Percentiles rank a stretch among this genome's conserved stretches.
Conservation (phyloP, 306 rosid species). For the Prunus padus region DNA sequence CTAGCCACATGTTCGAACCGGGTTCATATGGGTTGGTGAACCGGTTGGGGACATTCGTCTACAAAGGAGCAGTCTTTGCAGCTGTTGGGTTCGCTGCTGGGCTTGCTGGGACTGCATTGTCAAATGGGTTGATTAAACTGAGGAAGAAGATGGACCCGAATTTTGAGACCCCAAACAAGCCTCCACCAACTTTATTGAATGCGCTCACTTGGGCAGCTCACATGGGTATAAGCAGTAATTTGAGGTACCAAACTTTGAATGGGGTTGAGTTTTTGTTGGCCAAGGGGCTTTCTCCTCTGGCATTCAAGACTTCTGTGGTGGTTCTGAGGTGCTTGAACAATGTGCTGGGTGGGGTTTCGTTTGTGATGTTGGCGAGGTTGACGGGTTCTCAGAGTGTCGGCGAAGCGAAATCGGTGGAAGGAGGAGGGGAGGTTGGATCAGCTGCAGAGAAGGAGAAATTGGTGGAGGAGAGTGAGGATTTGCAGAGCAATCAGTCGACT, state of each 20-base stretch:
- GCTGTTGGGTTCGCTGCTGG: constrained; percentile 87
- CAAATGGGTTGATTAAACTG: constrained; percentile 75
- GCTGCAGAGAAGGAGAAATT: constrained; percentile 49
- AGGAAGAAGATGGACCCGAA: constrained; percentile 86
- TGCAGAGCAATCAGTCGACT: constrained; percentile 50
- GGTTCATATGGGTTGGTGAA: constrained; percentile 52
- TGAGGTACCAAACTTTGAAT: constrained; percentile 84
- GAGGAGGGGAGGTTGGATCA: constrained; percentile 27
- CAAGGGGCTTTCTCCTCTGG: constrained; percentile 61
- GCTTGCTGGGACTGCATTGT: constrained; percentile 67
- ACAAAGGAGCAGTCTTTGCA: constrained; percentile 72
- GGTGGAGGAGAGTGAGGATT: constrained; percentile 42
- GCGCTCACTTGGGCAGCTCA: constrained; percentile 86
- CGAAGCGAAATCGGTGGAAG: constrained; percentile 20
- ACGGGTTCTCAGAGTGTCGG: constrained; percentile 76
- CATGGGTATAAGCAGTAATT: constrained; percentile 84
- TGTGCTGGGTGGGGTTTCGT: constrained; percentile 83
- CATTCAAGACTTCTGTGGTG: constrained; percentile 80
- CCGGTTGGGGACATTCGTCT: constrained; percentile 70
- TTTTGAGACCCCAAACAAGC: constrained; percentile 81
- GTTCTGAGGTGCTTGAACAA: constrained; percentile 76
- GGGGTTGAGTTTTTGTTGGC: constrained; percentile 72
- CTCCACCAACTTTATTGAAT: constrained; percentile 80
- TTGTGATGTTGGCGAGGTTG: constrained; percentile 76
- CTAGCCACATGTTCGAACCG: constrained; percentile 93